Conservation (phyloP, 2,329 filamentous ascomycete species). For the Colletotrichum shisoi region DNA sequence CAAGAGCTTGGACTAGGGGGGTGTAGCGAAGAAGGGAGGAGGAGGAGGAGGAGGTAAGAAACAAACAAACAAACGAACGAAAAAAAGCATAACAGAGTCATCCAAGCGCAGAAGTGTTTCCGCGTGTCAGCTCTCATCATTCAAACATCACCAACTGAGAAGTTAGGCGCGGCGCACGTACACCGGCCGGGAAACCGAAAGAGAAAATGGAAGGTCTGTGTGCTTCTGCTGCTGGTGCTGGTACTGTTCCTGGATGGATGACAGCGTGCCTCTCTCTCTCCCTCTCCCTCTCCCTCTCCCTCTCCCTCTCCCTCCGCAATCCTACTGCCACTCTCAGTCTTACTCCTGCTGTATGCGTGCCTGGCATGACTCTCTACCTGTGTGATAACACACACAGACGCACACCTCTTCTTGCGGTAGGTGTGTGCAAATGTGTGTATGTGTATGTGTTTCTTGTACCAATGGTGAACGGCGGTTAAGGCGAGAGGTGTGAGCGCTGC, state of each 20-base stretch:
- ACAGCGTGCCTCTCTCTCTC: not conserved
- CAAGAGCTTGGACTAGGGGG: too few species aligned
- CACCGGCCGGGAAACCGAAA: not conserved
- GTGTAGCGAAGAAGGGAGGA: too few species aligned
- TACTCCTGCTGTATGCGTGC: too few species aligned
- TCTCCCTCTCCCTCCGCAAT: not conserved
- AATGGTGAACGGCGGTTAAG: not conserved
- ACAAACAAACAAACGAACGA: too few species aligned
- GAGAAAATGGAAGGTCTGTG: constrained; percentile 4
- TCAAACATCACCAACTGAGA: not conserved
- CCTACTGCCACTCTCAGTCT: too few species aligned
- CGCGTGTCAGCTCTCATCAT: not conserved
- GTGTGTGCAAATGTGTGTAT: not conserved
- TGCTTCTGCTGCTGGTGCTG: not conserved
- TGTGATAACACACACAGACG: not conserved
- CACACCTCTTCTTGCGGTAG: too few species aligned
- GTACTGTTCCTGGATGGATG: constrained; percentile 5
- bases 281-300: not conserved
- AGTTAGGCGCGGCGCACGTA: not conserved
- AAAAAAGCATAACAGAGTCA: too few species aligned
- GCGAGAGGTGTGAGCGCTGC: not conserved
- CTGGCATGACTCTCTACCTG: not conserved
- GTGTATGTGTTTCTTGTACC: not conserved
- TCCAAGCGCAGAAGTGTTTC: not conserved
- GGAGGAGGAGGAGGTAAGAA: too few species aligned